A percentile compares a stretch with the other conserved stretches of the same genome.
Conservation (phyloP, 164 flowering plant species). For the Paratinospora sagittata region DNA sequence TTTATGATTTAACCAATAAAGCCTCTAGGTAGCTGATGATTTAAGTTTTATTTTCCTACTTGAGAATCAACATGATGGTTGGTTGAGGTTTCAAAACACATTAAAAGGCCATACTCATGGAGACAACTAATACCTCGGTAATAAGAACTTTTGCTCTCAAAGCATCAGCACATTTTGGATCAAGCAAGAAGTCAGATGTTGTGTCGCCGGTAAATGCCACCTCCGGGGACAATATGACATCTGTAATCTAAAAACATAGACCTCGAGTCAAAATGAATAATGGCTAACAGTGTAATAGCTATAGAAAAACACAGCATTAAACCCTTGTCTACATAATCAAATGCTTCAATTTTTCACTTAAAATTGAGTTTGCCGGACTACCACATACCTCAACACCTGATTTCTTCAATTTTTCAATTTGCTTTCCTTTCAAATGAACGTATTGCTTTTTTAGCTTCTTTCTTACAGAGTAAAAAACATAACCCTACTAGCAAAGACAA, state of each 20-base stretch:
- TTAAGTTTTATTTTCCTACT: not conserved
- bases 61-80: not conserved
- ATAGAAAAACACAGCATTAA: not conserved
- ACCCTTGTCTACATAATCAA: not conserved
- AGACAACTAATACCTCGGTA: conserved; percentile 60
- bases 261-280: conserved; percentile 14
- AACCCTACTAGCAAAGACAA: conserved; percentile 54
- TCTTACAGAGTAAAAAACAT: conserved; percentile 73
- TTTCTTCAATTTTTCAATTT: conserved; percentile 83
- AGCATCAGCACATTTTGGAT: conserved; percentile 92
- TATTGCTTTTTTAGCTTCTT: conserved; percentile 87
- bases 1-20: no score
- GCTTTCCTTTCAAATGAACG: conserved; percentile 73
- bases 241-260: conserved; percentile 61
- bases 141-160: conserved; percentile 90
- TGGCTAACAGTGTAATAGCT: not conserved
- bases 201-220: conserved; percentile 98
- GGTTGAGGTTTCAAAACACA: no score
- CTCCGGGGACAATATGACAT: conserved; percentile 80
- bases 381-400: conserved; percentile 80
- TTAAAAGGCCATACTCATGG: not conserved
- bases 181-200: conserved; percentile 71
- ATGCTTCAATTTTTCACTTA: no score
- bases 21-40: not conserved
- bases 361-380: conserved; percentile 5